Percentiles rank a stretch among this genome's conserved stretches.
Evolutionary conservation across 441 rosid species (phyloP).

Genomic region (Corymbia calophylla): DNA sequence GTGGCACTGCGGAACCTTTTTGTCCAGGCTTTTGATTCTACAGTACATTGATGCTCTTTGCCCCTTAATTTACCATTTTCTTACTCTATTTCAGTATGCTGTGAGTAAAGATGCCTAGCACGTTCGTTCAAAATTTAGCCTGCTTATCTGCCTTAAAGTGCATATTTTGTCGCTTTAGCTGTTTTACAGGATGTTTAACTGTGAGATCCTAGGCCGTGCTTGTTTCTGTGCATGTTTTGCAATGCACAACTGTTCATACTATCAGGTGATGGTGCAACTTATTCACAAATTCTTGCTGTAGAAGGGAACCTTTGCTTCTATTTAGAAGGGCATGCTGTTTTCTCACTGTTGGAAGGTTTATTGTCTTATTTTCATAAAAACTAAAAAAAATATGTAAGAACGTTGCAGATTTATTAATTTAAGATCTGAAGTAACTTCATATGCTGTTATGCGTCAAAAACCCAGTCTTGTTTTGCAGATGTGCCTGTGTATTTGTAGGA

Average conservation of each 20-base stretch:
- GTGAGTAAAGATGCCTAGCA: background rate
- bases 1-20: background rate
- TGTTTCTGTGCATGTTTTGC: background rate
- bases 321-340: background rate
- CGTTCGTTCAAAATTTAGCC: background rate
- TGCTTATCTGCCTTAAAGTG: background rate
- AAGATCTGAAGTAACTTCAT: background rate
- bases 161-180: background rate
- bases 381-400: background rate
- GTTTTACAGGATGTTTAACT: background rate
- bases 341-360: background rate
- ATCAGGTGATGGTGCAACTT: background rate
- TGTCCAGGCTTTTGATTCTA: background rate
- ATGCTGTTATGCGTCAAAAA: background rate
- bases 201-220: background rate
- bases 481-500: conserved; percentile 44
- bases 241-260: background rate
- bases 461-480: conserved; percentile 27
- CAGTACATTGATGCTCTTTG: background rate
- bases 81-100: background rate
- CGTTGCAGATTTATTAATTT: background rate
- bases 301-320: background rate
- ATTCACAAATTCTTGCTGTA: background rate
- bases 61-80: background rate
- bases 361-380: background rate